Evolutionary conservation across 139 green algal genomes (phyloP).

Genomic region (Ettlia oleoabundans): DNA sequence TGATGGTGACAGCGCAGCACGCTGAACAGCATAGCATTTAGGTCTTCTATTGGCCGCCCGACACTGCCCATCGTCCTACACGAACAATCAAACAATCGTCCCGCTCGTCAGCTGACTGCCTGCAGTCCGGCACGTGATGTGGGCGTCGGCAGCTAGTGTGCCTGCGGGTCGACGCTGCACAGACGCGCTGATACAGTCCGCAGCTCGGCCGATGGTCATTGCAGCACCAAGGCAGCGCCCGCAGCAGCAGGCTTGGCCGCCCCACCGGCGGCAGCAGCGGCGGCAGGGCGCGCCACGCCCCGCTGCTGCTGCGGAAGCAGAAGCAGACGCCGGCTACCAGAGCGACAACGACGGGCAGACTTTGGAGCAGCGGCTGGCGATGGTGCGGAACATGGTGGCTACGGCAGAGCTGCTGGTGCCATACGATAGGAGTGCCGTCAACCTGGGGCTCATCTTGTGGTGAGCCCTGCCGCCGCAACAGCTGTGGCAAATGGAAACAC

Average conservation of each 20-base stretch:
- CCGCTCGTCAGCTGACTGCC: no score
- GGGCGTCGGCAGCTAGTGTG: no score
- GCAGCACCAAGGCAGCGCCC: no score
- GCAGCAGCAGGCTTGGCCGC: neutral
- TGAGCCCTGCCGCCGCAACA: neutral
- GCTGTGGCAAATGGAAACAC: no score
- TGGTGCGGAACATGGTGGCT: slow-evolving; percentile 17
- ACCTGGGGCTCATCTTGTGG: slow-evolving; percentile 44
- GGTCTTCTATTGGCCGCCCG: no score
- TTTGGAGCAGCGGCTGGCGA: slow-evolving; percentile 15
- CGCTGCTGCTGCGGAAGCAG: neutral
- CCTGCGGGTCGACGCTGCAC: no score
- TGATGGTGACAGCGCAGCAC: neutral
- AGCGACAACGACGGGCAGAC: slow-evolving; percentile 24
- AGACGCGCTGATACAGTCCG: no score
- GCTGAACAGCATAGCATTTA: no score
- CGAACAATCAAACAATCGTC: no score
- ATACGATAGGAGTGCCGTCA: slow-evolving; percentile 27
- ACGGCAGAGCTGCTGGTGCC: slow-evolving; percentile 37
- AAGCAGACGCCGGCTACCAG: neutral
- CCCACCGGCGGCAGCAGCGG: neutral
- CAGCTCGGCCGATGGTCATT: no score
- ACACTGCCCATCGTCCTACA: no score
- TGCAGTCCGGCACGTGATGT: no score
- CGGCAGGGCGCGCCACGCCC: neutral